phyloP scores from a whole-genome alignment of 2,329 filamentous ascomycete species.

The Pseudogymnoascus sp. region DNA sequence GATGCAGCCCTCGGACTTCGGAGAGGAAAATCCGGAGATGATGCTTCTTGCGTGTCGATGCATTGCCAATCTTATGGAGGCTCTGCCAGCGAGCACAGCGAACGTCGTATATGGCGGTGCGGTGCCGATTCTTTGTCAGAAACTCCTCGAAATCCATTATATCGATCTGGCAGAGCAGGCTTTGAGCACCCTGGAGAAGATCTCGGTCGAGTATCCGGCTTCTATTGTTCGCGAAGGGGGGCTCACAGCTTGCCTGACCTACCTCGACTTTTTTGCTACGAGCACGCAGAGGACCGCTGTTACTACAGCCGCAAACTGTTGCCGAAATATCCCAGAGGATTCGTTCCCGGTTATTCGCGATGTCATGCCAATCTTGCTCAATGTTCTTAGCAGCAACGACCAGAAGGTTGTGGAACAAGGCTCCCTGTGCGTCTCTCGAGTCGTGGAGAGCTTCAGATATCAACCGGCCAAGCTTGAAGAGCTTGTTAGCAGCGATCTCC shows the following conservation, averaged over 20 bases:
- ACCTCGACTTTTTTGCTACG: conserved; percentile 94
- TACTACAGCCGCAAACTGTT: conserved; percentile 96
- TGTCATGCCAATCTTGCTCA: conserved; percentile 91
- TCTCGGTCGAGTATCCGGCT: conserved; percentile 89
- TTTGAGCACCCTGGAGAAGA: conserved; percentile 92
- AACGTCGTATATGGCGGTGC: conserved; percentile 97
- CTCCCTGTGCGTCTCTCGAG: conserved; percentile 87
- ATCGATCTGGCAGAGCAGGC: conserved; percentile 97
- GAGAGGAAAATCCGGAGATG: conserved; percentile 86
- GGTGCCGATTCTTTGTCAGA: conserved; percentile 88
- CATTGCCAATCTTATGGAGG: conserved; percentile 96
- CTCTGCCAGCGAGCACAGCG: conserved; percentile 80
- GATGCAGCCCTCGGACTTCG: conserved; percentile 83
- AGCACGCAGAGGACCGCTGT: conserved; percentile 95
- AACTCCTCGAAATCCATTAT: conserved; percentile 89
- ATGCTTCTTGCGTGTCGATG: conserved; percentile 96
- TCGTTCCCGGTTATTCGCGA: conserved; percentile 86
- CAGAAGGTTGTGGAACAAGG: conserved; percentile 96
- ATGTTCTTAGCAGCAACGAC: conserved; percentile 84
- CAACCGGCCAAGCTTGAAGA: conserved; percentile 83
- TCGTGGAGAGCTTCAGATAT: conserved; percentile 94
- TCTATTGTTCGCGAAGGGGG: conserved; percentile 95
- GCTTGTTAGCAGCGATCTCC: conserved; percentile 77
- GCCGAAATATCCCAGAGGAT: conserved; percentile 89
- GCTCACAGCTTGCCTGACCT: conserved; percentile 88